A percentile compares a stretch with the other conserved stretches of the same genome.
phyloP scores from a whole-genome alignment of 139 green algal genomes.

The Bryopsis sp. region DNA sequence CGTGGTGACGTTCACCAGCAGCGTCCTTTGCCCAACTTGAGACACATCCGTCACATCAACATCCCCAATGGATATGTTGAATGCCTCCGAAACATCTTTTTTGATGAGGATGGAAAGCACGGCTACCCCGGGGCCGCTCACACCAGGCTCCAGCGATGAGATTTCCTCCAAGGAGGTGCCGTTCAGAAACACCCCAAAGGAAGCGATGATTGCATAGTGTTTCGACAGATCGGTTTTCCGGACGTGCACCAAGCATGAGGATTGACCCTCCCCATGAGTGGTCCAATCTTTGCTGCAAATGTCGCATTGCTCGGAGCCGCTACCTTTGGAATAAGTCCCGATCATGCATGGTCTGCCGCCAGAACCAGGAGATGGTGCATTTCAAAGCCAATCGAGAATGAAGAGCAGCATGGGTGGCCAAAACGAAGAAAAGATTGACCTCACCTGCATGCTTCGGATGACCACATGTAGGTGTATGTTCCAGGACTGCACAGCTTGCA shows the following conservation, averaged over 20 bases:
- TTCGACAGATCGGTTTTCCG: conserved; percentile 1
- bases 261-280: neutral
- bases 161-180: conserved; percentile 16
- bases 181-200: conserved; percentile 6
- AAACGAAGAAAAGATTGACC: neutral
- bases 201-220: conserved; percentile 15
- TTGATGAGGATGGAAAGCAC: conserved; percentile 2
- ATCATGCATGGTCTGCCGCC: conserved; percentile 11
- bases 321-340: neutral
- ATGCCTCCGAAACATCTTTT: conserved; percentile 14
- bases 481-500: neutral
- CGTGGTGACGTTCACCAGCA: conserved; percentile 4
- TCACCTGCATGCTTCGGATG: conserved; percentile 2
- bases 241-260: neutral
- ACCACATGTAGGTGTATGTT: conserved; percentile 11
- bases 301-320: conserved; percentile 2
- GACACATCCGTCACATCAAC: neutral
- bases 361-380: neutral
- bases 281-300: conserved; percentile 5
- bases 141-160: neutral
- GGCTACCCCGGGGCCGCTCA: neutral
- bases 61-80: conserved; percentile 17
- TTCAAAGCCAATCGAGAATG: neutral
- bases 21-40: neutral
- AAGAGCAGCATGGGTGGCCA: neutral